Evolutionary conservation across 805 yeast species (phyloP).

Genomic region (Ogataea haglerorum): DNA sequence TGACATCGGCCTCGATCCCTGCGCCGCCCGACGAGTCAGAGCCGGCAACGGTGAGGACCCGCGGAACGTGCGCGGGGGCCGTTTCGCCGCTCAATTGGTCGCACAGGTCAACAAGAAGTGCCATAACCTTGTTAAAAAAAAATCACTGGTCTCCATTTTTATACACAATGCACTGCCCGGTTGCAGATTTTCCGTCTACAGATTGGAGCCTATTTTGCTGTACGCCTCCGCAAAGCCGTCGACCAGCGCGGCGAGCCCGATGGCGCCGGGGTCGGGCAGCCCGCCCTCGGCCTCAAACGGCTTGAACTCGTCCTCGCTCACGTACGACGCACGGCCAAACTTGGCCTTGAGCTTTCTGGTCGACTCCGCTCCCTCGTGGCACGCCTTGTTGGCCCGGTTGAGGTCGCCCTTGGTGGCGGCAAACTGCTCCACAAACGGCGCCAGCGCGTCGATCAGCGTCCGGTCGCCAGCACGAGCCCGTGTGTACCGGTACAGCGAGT

Average conservation of each 20-base stretch:
- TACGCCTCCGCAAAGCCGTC: constrained; percentile 31
- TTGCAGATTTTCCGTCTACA: constrained; percentile 7
- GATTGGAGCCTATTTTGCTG: constrained; percentile 19
- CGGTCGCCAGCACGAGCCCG: constrained; percentile 87
- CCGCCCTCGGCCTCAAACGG: constrained; percentile 55
- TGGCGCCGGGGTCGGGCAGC: constrained; percentile 95
- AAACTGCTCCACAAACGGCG: constrained; percentile 76
- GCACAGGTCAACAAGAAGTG: constrained; percentile 9
- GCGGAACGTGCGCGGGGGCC: constrained; percentile 27
- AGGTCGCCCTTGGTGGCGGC: constrained; percentile 46
- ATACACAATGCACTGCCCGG: constrained; percentile 3
- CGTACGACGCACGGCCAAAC: constrained; percentile 93
- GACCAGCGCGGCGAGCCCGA: constrained; percentile 57
- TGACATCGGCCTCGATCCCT: constrained; percentile 87
- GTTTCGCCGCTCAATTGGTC: constrained; percentile 3
- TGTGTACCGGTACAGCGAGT: constrained; percentile 78
- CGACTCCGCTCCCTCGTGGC: constrained; percentile 68
- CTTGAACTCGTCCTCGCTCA: constrained; percentile 55
- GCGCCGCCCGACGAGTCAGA: constrained; percentile 92
- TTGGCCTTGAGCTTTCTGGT: constrained; percentile 77
- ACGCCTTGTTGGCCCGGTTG: constrained; percentile 61
- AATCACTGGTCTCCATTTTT: too few species aligned
- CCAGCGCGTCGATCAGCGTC: constrained; percentile 83
- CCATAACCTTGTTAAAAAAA: background rate
- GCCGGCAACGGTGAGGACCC: constrained; percentile 59